phyloP scores from a whole-genome alignment of 164 flowering plant species.

The Aristolochia contorta region DNA sequence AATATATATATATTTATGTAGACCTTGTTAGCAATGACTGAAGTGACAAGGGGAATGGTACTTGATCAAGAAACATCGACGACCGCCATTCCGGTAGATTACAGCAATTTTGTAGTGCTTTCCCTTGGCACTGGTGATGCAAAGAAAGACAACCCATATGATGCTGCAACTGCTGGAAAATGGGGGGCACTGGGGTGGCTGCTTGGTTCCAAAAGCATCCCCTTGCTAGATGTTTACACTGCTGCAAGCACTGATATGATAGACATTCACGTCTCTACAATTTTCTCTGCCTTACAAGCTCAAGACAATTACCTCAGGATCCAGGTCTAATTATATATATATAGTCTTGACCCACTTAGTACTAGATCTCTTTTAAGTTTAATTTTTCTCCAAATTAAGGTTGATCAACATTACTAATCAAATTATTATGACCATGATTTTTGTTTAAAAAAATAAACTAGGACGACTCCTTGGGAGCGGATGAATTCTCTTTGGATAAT shows the following conservation, averaged over 20 bases:
- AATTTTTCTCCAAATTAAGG: too few species aligned
- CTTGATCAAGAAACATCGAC: background rate
- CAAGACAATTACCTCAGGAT: conserved; percentile 3
- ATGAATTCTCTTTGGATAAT: conserved; percentile 26
- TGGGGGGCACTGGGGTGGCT: conserved; percentile 11
- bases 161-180: conserved; percentile 2
- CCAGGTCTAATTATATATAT: conserved; percentile 4
- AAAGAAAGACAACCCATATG: conserved; percentile 1
- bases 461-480: conserved; percentile 15
- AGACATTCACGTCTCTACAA: conserved; percentile 5
- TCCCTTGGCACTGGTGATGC: conserved; percentile 8
- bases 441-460: background rate
- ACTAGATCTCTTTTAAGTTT: too few species aligned
- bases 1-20: background rate
- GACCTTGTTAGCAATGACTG: conserved; percentile 6
- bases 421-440: too few species aligned
- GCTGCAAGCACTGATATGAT: conserved; percentile 10
- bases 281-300: conserved; percentile 6
- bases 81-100: background rate
- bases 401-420: too few species aligned
- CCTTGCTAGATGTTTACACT: conserved; percentile 3
- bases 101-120: conserved; percentile 5
- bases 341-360: too few species aligned
- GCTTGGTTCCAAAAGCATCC: background rate
- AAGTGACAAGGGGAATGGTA: conserved; percentile 1